A percentile compares a stretch with the other conserved stretches of the same genome.
phyloP scores from a whole-genome alignment of 768 basidiomycete species.

The Russula lepida region DNA sequence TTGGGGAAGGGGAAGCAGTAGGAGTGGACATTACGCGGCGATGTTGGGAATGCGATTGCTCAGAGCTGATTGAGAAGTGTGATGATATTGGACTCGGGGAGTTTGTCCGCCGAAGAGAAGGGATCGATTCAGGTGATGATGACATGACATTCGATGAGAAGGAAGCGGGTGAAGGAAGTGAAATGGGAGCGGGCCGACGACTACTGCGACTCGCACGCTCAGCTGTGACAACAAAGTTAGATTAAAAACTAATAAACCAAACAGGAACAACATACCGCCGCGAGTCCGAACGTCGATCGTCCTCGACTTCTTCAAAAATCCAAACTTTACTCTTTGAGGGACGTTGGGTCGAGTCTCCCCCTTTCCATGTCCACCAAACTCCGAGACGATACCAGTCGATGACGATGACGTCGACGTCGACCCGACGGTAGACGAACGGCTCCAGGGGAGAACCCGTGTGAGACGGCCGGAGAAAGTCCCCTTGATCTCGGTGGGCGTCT shows the following conservation, averaged over 20 bases:
- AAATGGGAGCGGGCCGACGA: background rate
- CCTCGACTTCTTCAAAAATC: constrained; percentile 13
- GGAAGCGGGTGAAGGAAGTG: background rate
- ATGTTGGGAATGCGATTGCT: background rate
- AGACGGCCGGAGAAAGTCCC: constrained; percentile 8
- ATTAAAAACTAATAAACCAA: background rate
- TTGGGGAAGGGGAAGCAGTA: background rate
- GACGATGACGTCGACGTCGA: background rate
- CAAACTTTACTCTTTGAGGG: constrained; percentile 10
- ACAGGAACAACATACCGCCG: background rate
- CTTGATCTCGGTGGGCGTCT: background rate
- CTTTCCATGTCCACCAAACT: constrained; percentile 1
- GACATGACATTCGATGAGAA: background rate
- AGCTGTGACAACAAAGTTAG: background rate
- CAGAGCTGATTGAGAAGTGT: background rate
- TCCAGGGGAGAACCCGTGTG: background rate
- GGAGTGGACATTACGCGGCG: constrained; percentile 7
- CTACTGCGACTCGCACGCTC: background rate
- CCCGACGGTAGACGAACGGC: background rate
- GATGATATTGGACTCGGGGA: background rate
- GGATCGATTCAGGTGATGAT: background rate
- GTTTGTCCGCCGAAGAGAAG: background rate
- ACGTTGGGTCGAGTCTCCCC: background rate
- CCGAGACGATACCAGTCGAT: background rate
- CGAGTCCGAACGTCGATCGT: background rate